A percentile compares a stretch with the other conserved stretches of the same genome.
These are phyloP conservation scores for Penicillium sclerotigenum DNA, from an alignment of 2,329 filamentous ascomycete genomes.

Conservation along the genomic window DNA sequence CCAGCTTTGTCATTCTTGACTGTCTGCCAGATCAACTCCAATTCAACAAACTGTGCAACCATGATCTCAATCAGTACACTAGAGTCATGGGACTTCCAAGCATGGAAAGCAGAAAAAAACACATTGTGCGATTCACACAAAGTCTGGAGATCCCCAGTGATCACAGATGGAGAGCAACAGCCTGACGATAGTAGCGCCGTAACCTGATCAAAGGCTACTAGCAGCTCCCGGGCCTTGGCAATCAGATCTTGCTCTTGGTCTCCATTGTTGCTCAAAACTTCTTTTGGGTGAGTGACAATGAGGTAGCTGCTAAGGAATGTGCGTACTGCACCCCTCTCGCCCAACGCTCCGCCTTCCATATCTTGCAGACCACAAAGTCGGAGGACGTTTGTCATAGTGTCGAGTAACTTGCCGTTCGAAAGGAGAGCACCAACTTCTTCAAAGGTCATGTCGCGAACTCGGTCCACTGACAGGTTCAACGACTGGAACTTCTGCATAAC, in stretches of 20 bases:
- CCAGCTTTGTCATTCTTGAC: constrained; percentile 62
- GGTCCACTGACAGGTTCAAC: constrained; percentile 53
- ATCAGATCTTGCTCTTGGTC: constrained; percentile 62
- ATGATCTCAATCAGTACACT: constrained; percentile 63
- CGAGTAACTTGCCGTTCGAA: constrained; percentile 53
- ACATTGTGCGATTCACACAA: constrained; percentile 57
- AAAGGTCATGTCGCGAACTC: constrained; percentile 53
- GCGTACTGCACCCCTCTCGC: constrained; percentile 52
- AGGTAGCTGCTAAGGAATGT: constrained; percentile 64
- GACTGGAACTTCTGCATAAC: constrained; percentile 51
- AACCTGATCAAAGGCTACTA: constrained; percentile 55
- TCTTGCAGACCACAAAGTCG: constrained; percentile 56
- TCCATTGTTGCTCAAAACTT: constrained; percentile 60
- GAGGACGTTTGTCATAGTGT: constrained; percentile 54
- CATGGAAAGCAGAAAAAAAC: constrained; percentile 61
- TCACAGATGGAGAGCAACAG: constrained; percentile 40
- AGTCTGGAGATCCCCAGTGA: constrained; percentile 46
- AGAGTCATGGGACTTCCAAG: constrained; percentile 64
- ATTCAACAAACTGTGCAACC: constrained; percentile 63
- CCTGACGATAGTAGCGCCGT: constrained; percentile 49
- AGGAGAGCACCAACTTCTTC: constrained; percentile 58
- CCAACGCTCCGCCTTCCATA: constrained; percentile 46
- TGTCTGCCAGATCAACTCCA: constrained; percentile 65
- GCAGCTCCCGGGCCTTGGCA: constrained; percentile 57
- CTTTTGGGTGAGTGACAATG: constrained; percentile 58